A percentile compares a stretch with the other conserved stretches of the same genome.
Conservation (phyloP, 371 early-diverging fungal genomes). For the Lichtheimia ramosa region DNA sequence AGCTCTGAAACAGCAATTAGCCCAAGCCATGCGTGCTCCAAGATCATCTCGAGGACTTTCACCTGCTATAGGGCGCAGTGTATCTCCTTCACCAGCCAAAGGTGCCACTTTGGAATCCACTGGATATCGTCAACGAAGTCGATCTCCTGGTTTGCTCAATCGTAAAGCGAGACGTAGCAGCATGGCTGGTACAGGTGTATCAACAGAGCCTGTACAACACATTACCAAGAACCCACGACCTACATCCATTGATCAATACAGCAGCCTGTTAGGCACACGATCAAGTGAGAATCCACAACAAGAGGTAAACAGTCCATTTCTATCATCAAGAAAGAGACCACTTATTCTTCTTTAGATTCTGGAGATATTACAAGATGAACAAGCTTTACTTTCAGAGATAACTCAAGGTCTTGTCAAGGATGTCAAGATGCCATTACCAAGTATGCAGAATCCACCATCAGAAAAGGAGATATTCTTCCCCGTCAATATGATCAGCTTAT, state of each 20-base stretch:
- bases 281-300: constrained; percentile 21
- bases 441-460: constrained; percentile 75
- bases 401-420: constrained; percentile 85
- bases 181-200: constrained; percentile 28
- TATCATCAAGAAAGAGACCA: too few species aligned
- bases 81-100: constrained; percentile 31
- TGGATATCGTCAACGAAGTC: constrained; percentile 14
- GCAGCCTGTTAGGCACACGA: constrained; percentile 21
- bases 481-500: constrained; percentile 83
- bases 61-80: constrained; percentile 21
- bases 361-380: constrained; percentile 66
- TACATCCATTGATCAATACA: constrained; percentile 41
- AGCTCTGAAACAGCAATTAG: constrained; percentile 48
- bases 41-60: constrained; percentile 18
- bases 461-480: constrained; percentile 92
- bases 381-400: constrained; percentile 82
- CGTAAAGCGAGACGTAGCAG: constrained; percentile 40
- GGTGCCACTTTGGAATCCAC: constrained; percentile 17
- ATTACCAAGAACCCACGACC: constrained; percentile 41
- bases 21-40: constrained; percentile 38
- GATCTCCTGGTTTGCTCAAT: constrained; percentile 24
- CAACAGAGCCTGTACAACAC: constrained; percentile 20
- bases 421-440: constrained; percentile 88
- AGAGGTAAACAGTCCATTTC: constrained; percentile 10
- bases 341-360: constrained; percentile 22